Evolutionary conservation across 352 stramenopile species (phyloP).

Genomic region (Phytophthora ohioensis): DNA sequence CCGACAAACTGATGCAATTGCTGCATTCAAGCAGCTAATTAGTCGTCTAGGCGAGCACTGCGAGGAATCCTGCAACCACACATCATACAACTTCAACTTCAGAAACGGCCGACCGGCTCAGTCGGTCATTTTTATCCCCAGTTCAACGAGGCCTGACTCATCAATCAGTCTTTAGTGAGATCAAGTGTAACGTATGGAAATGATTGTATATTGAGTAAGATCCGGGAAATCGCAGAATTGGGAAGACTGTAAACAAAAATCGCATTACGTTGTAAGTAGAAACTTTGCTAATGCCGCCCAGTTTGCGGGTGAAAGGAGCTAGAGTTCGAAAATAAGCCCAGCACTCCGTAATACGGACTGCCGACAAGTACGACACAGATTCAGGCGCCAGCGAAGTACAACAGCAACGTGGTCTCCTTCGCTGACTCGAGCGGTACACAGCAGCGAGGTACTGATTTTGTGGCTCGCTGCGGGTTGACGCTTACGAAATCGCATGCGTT

Average conservation of each 20-base stretch:
- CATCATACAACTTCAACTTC: conserved; percentile 20
- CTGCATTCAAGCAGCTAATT: conserved; percentile 1
- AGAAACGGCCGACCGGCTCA: conserved; percentile 8
- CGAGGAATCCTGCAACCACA: conserved; percentile 17
- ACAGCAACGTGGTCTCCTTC: conserved; percentile 2
- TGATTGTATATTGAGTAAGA: conserved; percentile 9
- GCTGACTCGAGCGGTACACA: background rate
- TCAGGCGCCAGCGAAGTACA: background rate
- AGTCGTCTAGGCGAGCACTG: background rate
- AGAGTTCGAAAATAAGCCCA: background rate
- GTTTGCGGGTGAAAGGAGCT: too few relatives aligned
- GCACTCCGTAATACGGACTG: conserved; percentile 8
- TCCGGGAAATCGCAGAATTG: too few relatives aligned
- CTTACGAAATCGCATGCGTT: too few relatives aligned
- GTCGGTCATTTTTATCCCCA: background rate
- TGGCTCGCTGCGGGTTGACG: background rate
- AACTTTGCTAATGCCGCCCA: too few relatives aligned
- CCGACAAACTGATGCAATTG: background rate
- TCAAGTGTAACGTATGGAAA: conserved; percentile 6
- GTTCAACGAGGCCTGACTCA: conserved; percentile 14
- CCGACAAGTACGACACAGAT: background rate
- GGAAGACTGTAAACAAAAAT: too few relatives aligned
- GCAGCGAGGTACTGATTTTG: conserved; percentile 2
- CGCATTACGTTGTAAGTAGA: too few relatives aligned
- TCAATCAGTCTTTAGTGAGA: background rate